Conservation (phyloP, 1,139 yeast species). For the Geotrichum citri-aurantii region DNA sequence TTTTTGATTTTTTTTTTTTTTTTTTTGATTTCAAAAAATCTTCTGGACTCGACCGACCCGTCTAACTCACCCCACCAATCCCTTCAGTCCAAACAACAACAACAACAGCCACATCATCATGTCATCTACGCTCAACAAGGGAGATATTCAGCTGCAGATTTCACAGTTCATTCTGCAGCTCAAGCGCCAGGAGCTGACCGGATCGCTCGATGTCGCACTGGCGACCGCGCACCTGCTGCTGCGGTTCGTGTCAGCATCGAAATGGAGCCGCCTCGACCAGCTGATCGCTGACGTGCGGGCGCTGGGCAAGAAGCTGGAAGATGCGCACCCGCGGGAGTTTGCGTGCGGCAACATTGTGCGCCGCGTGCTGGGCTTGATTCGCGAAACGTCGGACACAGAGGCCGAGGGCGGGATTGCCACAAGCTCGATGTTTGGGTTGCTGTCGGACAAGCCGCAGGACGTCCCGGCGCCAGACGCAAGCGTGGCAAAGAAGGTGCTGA, state of each 20-base stretch:
- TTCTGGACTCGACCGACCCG: neutral
- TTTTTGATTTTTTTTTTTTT: neutral
- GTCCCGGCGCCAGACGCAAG: slow-evolving; percentile 25
- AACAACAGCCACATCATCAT: neutral
- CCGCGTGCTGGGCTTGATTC: slow-evolving; percentile 76
- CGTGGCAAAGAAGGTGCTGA: slow-evolving; percentile 37
- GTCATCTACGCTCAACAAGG: slow-evolving; percentile 7
- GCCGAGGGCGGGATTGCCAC: slow-evolving; percentile 52
- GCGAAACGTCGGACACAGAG: slow-evolving; percentile 55
- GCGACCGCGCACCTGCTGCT: slow-evolving; percentile 82
- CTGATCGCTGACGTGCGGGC: slow-evolving; percentile 62
- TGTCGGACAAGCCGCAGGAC: slow-evolving; percentile 33
- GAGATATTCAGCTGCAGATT: slow-evolving; percentile 16
- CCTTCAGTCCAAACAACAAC: neutral
- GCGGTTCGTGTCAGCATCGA: slow-evolving; percentile 82
- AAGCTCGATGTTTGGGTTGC: slow-evolving; percentile 81
- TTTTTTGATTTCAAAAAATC: neutral
- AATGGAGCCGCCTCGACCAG: slow-evolving; percentile 77
- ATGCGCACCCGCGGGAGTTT: slow-evolving; percentile 54
- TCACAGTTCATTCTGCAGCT: slow-evolving; percentile 31
- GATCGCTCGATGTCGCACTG: slow-evolving; percentile 73
- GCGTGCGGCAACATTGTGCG: slow-evolving; percentile 88
- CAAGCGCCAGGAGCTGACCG: slow-evolving; percentile 67
- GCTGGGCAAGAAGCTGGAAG: slow-evolving; percentile 37
- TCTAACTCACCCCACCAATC: neutral